Evolutionary conservation across 1,139 yeast species (phyloP).

Genomic region (Diutina neorugosa): DNA sequence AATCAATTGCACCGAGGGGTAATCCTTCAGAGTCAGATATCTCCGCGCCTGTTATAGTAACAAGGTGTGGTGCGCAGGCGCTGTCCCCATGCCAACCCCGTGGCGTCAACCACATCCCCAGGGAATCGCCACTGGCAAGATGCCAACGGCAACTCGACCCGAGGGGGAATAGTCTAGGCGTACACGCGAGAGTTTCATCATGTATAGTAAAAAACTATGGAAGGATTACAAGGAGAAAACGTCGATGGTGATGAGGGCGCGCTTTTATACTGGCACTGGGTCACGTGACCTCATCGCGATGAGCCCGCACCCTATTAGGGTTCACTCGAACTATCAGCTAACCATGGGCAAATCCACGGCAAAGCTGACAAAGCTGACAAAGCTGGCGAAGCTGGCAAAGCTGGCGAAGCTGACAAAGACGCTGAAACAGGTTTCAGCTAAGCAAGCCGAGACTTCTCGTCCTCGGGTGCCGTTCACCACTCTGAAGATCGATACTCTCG

Average conservation of each 20-base stretch:
- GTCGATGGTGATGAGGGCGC: conserved; percentile 9
- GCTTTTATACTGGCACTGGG: conserved; percentile 8
- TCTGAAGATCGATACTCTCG: conserved; percentile 10
- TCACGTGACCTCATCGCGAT: background rate
- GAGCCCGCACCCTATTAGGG: background rate
- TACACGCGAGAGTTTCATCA: conserved; percentile 52
- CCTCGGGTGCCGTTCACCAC: conserved; percentile 3
- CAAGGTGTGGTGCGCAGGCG: conserved; percentile 56
- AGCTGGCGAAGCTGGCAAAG: conserved; percentile 6
- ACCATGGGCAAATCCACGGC: conserved; percentile 7
- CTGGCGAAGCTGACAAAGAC: conserved; percentile 14
- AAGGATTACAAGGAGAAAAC: conserved; percentile 29
- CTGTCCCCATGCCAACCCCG: conserved; percentile 44
- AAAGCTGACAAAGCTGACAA: conserved; percentile 8
- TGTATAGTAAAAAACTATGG: conserved; percentile 42
- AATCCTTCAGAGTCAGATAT: conserved; percentile 22
- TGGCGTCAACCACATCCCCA: conserved; percentile 24
- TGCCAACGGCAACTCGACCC: conserved; percentile 23
- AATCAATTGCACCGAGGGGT: background rate
- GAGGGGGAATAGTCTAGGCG: conserved; percentile 34
- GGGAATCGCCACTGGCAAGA: conserved; percentile 32
- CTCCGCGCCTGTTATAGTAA: conserved; percentile 38
- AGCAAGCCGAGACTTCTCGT: conserved; percentile 12
- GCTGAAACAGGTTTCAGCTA: background rate
- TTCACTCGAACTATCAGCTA: background rate